These are phyloP conservation scores for Wickerhamomyces queroliae DNA, from an alignment of 805 yeast genomes.

Conservation along the genomic window DNA sequence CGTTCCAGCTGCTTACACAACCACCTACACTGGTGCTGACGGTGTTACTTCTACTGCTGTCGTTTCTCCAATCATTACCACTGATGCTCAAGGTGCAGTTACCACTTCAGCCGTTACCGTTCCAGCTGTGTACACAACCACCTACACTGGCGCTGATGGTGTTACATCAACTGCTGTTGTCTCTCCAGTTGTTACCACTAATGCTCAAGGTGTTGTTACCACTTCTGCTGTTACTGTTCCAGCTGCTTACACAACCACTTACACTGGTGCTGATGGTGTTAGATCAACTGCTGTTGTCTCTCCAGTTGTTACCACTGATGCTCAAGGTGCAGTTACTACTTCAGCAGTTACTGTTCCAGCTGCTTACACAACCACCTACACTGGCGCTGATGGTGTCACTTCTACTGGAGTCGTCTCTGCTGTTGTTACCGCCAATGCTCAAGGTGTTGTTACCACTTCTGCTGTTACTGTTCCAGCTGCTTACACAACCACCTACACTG, in stretches of 20 bases:
- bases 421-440: slow-evolving; percentile 1
- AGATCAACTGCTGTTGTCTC: not conserved
- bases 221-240: slow-evolving; percentile 4
- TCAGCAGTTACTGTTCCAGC: not conserved
- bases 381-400: not conserved
- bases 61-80: not conserved
- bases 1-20: not conserved
- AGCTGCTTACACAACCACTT: not conserved
- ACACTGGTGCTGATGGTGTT: not conserved
- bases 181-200: slow-evolving; percentile 1
- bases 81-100: slow-evolving; percentile 1
- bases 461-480: not conserved
- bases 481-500: not conserved
- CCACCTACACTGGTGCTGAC: too few relatives aligned
- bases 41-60: not conserved
- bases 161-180: not conserved
- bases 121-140: not conserved
- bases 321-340: not conserved
- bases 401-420: not conserved
- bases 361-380: not conserved
- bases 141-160: too few relatives aligned
- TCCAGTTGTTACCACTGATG: not conserved
- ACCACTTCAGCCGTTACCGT: slow-evolving; percentile 4
- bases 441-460: not conserved
- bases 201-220: not conserved